Evolutionary conservation across 78 protist species (phyloP), one percentile per base, ranked within the genome.

Genomic region (Dictyostelium brefeldianum): DNA sequence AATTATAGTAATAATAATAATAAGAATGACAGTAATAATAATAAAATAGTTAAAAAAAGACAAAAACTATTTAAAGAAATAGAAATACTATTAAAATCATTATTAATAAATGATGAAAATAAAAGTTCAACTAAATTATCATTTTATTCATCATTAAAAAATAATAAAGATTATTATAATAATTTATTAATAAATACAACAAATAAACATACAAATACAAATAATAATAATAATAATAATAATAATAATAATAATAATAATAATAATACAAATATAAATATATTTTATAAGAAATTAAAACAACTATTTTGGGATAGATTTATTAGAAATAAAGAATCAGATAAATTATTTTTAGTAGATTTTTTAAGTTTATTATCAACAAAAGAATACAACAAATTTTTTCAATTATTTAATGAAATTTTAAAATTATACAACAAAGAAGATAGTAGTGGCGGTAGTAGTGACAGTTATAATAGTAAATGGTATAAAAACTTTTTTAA

Each of bases 161-260:
- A 56, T 56, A 56, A 56, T 56, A 56, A 56, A 3, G 11, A 56
- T 56, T 20, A 20, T 56, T 20, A 17, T 20, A 56, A 53, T 53
- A 53, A 12, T 53, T 15, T 15, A 15, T 15, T 15, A 15, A 53
- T 15, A 15, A 53, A 53, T 53, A 53, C 12, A 15, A 53, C 12
- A 15, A 53, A 53, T 53, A 53, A 51, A 14, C 8, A 51, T 51
- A 51, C 2, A 15, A 53, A 53, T 53, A 53, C 18, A 2, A 57
- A 57, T 17, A 57, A 57, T 57, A 57, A 57, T 20, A 57, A 57
- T 57, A 57, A 57, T 57, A 56, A 56, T 56, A 56, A 56, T 56
- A 56, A 56, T 56, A 20, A 20, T 20, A 57, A 57, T 57, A 57
- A 57, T 57, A 20, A 20, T 57, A 57, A 57, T 57, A 57, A 57